These are phyloP conservation scores for Avena sativa DNA, from an alignment of 176 grass and related monocot genomes.

Conservation along the genomic window DNA sequence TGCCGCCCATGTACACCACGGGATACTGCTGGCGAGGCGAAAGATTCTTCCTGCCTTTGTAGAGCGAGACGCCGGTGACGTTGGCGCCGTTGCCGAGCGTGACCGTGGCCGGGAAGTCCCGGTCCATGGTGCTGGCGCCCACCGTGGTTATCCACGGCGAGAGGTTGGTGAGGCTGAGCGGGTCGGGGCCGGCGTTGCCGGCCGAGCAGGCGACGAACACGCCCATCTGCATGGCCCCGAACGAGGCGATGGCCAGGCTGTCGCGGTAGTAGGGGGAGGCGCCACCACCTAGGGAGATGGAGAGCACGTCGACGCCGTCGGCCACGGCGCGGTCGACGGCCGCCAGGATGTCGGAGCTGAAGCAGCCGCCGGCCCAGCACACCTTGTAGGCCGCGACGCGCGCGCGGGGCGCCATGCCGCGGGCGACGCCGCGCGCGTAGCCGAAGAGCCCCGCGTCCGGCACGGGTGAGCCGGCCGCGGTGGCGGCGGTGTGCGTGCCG, in stretches of 20 bases:
- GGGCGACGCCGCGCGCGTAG: constrained; percentile 81
- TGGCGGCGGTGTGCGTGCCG: constrained; percentile 94
- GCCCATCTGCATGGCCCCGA: constrained; percentile 97
- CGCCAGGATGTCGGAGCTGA: constrained; percentile 98
- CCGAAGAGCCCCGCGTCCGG: constrained; percentile 74
- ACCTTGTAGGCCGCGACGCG: constrained; percentile 96
- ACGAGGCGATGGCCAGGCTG: constrained; percentile 84
- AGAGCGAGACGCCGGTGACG: constrained; percentile 87
- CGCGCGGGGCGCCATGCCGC: constrained; percentile 90
- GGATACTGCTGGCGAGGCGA: constrained; percentile 61
- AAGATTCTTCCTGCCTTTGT: constrained; percentile 61
- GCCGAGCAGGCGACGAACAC: constrained; percentile 98
- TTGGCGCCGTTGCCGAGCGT: constrained; percentile 76
- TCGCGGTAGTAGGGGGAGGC: constrained; percentile 80
- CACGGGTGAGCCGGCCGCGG: constrained; percentile 78
- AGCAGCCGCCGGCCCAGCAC: constrained; percentile 96
- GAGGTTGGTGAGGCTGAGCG: constrained; percentile 86
- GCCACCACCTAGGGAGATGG: constrained; percentile 97
- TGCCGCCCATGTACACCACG: constrained; percentile 75
- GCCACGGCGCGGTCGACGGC: constrained; percentile 92
- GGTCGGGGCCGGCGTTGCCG: constrained; percentile 90
- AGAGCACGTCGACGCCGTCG: constrained; percentile 95
- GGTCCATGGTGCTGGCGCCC: constrained; percentile 94
- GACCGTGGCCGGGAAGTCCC: constrained; percentile 80
- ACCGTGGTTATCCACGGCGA: constrained; percentile 98